These are phyloP conservation scores for Zygotorulaspora danielsina DNA, from an alignment of 805 yeast genomes.

Conservation along the genomic window DNA sequence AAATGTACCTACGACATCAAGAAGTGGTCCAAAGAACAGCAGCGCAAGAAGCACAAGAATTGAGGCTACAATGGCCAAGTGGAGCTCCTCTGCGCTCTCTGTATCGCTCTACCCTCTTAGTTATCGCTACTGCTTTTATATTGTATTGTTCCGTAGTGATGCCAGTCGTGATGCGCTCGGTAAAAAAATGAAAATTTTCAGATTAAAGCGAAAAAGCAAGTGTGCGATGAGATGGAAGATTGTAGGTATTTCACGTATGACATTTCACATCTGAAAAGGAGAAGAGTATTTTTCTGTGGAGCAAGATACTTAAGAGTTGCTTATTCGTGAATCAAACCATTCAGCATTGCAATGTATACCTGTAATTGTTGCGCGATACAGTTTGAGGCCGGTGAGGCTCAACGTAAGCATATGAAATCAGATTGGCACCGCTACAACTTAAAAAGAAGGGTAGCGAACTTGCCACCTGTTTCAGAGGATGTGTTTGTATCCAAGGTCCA, in stretches of 20 bases:
- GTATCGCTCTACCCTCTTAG: no score
- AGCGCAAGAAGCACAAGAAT: slow-evolving; percentile 3
- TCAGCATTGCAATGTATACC: slow-evolving; percentile 42
- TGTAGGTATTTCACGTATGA: not conserved
- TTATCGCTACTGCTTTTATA: no score
- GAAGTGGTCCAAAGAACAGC: slow-evolving; percentile 42
- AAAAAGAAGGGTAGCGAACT: slow-evolving; percentile 85
- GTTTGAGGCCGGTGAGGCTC: slow-evolving; percentile 70
- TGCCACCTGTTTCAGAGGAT: slow-evolving; percentile 68
- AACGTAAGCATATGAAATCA: slow-evolving; percentile 89
- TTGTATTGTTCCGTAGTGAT: no score
- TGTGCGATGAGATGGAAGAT: not conserved
- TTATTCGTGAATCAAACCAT: no score
- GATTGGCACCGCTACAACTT: slow-evolving; percentile 98
- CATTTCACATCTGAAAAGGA: no score
- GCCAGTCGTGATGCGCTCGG: no score
- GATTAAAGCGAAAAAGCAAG: not conserved
- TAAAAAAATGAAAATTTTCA: not conserved
- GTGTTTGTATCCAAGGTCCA: slow-evolving; percentile 66
- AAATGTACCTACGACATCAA: slow-evolving; percentile 50
- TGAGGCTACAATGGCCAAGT: not conserved
- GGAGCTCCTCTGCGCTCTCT: no score
- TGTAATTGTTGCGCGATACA: slow-evolving; percentile 86
- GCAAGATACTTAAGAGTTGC: not conserved
- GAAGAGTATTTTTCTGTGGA: not conserved